Percentiles rank a stretch among this genome's conserved stretches.
These are phyloP conservation scores for Coemansia sp. DNA, from an alignment of 192 early-diverging fungal genomes.

Conservation along the genomic window DNA sequence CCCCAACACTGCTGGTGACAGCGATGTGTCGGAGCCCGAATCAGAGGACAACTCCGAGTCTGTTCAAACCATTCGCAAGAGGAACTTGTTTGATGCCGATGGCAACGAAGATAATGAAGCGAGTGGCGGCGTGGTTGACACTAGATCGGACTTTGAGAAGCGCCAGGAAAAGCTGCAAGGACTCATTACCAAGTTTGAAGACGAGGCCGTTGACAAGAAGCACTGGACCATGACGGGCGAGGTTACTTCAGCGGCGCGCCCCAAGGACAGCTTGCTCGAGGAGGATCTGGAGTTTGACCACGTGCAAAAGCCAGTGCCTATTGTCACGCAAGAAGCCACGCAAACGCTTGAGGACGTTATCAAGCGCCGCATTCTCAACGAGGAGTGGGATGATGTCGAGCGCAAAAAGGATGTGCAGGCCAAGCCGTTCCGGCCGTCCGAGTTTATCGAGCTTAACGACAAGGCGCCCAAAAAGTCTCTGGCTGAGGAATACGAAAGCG, in stretches of 20 bases:
- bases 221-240: slow-evolving; percentile 93
- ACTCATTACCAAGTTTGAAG: slow-evolving; percentile 79
- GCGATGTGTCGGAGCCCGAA: slow-evolving; percentile 43
- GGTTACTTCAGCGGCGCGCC: slow-evolving; percentile 70
- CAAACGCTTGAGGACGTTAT: slow-evolving; percentile 88
- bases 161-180: slow-evolving; percentile 64
- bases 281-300: slow-evolving; percentile 91
- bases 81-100: slow-evolving; percentile 28
- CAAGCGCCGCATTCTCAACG: slow-evolving; percentile 83
- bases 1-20: slow-evolving; percentile 21
- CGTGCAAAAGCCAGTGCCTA: slow-evolving; percentile 87
- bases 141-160: slow-evolving; percentile 74
- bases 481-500: slow-evolving; percentile 87
- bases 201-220: slow-evolving; percentile 75
- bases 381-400: slow-evolving; percentile 89
- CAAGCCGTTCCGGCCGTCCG: slow-evolving; percentile 67
- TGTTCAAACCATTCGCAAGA: neutral
- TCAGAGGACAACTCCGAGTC: too few relatives aligned
- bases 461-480: slow-evolving; percentile 83
- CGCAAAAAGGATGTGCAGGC: slow-evolving; percentile 76
- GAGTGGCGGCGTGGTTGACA: neutral
- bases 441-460: slow-evolving; percentile 76
- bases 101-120: slow-evolving; percentile 11
- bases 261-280: slow-evolving; percentile 88
- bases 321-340: slow-evolving; percentile 88